Conservation (phyloP, 2,329 filamentous ascomycete species). For the Aschersonia sp. region DNA sequence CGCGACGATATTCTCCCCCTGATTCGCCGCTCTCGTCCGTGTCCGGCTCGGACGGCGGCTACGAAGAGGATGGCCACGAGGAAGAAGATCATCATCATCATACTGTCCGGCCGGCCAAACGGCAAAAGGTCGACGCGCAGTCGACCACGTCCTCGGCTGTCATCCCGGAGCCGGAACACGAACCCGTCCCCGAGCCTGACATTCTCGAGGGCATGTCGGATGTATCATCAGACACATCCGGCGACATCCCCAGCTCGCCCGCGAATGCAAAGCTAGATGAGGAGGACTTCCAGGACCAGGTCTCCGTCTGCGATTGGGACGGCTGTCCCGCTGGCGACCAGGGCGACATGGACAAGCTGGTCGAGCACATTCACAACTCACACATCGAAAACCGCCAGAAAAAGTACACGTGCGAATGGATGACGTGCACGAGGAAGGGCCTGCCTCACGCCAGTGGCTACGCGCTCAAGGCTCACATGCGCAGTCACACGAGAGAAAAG, state of each 20-base stretch:
- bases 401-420: slow-evolving; percentile 98
- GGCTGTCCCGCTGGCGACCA: slow-evolving; percentile 58
- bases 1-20: slow-evolving; percentile 21
- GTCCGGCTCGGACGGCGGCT: slow-evolving; percentile 26
- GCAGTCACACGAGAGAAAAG: slow-evolving; percentile 95
- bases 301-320: slow-evolving; percentile 67
- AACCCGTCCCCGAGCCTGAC: slow-evolving; percentile 33
- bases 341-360: slow-evolving; percentile 67
- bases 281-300: slow-evolving; percentile 62
- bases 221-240: slow-evolving; percentile 81
- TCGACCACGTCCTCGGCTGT: slow-evolving; percentile 31
- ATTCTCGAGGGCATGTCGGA: slow-evolving; percentile 48
- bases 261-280: slow-evolving; percentile 54
- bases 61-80: slow-evolving; percentile 30
- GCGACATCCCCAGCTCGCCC: slow-evolving; percentile 63
- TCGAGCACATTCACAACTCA: slow-evolving; percentile 77
- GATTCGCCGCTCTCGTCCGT: slow-evolving; percentile 35
- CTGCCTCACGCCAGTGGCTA: slow-evolving; percentile 90
- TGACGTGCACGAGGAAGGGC: slow-evolving; percentile 74
- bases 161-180: slow-evolving; percentile 25
- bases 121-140: slow-evolving; percentile 28
- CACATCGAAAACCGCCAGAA: slow-evolving; percentile 90
- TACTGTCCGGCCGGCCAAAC: slow-evolving; percentile 28
- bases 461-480: slow-evolving; percentile 91
- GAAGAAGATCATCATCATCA: slow-evolving; percentile 19